Evolutionary conservation across 2,329 filamentous ascomycete genomes (phyloP).

Genomic region (Exophiala calicioides): DNA sequence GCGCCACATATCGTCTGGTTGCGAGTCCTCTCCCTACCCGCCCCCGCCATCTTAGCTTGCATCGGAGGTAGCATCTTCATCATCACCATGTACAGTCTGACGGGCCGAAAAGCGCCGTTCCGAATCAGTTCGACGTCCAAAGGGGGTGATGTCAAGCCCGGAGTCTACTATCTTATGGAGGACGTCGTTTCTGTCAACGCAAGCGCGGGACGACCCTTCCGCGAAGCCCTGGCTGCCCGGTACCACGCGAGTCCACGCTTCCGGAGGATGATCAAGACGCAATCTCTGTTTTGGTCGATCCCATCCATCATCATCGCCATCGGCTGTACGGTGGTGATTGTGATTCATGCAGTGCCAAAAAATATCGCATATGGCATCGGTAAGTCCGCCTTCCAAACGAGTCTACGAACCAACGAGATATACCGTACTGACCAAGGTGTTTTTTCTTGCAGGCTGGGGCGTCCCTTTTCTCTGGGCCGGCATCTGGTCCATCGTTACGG

Average conservation of each 20-base stretch:
- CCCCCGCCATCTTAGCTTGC: constrained; percentile 24
- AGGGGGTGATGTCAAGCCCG: constrained; percentile 59
- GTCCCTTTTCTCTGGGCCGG: constrained; percentile 46
- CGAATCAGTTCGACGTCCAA: constrained; percentile 65
- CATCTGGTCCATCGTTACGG: constrained; percentile 48
- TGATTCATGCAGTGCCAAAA: constrained; percentile 46
- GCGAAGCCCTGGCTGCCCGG: constrained; percentile 52
- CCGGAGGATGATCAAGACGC: constrained; percentile 53
- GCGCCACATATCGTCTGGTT: constrained; percentile 32
- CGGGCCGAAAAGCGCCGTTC: constrained; percentile 52
- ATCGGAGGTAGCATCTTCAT: constrained; percentile 24
- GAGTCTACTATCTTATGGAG: constrained; percentile 66
- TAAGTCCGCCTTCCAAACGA: constrained; percentile 13
- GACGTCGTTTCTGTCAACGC: constrained; percentile 69
- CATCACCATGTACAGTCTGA: constrained; percentile 24
- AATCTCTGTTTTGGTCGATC: constrained; percentile 61
- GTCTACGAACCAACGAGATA: background rate
- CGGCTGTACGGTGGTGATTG: constrained; percentile 51
- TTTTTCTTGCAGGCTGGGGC: constrained; percentile 46
- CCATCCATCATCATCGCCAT: constrained; percentile 52
- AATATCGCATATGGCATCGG: constrained; percentile 49
- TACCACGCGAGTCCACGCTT: constrained; percentile 59
- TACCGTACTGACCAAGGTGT: too few species aligned
- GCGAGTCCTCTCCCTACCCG: constrained; percentile 31
- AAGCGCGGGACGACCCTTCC: constrained; percentile 57